Conservation (phyloP, 192 early-diverging fungal species). For the Thamnidium elegans region DNA sequence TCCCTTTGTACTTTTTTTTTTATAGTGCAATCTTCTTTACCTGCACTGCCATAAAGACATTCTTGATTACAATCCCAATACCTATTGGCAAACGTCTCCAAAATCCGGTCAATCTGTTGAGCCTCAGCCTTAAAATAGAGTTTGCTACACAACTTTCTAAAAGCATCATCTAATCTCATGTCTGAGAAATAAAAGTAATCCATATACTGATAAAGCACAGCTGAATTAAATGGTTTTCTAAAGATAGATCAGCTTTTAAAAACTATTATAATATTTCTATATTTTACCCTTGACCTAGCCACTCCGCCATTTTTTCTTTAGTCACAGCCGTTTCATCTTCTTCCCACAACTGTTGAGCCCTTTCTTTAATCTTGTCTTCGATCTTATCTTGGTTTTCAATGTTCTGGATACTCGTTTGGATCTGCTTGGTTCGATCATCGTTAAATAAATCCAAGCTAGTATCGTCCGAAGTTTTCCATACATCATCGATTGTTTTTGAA, state of each 20-base stretch:
- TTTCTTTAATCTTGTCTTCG: conserved; percentile 10
- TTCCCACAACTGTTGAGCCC: conserved; percentile 26
- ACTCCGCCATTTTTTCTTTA: conserved; percentile 42
- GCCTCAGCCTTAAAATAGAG: conserved; percentile 87
- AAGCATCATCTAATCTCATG: conserved; percentile 73
- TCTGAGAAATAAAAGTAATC: conserved; percentile 69
- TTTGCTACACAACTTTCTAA: conserved; percentile 73
- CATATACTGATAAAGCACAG: conserved; percentile 69
- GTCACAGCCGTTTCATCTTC: conserved; percentile 43
- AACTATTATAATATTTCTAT: no score
- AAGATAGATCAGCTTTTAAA: not conserved
- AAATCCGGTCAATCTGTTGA: conserved; percentile 87
- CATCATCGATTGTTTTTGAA: conserved; percentile 19
- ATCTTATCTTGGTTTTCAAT: not conserved
- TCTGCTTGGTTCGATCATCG: no score
- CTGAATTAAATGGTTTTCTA: conserved; percentile 49
- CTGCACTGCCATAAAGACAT: conserved; percentile 39
- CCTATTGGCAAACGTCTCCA: conserved; percentile 75
- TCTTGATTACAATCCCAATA: conserved; percentile 84
- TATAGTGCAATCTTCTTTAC: no score
- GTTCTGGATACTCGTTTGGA: not conserved
- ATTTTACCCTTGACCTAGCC: conserved; percentile 44
- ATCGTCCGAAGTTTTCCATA: not conserved
- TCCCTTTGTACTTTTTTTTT: no score
- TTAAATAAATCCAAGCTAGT: not conserved